Evolutionary conservation across 768 basidiomycete species (phyloP), one percentile per base, ranked within the genome.

Genomic region (Mycena alexandri): DNA sequence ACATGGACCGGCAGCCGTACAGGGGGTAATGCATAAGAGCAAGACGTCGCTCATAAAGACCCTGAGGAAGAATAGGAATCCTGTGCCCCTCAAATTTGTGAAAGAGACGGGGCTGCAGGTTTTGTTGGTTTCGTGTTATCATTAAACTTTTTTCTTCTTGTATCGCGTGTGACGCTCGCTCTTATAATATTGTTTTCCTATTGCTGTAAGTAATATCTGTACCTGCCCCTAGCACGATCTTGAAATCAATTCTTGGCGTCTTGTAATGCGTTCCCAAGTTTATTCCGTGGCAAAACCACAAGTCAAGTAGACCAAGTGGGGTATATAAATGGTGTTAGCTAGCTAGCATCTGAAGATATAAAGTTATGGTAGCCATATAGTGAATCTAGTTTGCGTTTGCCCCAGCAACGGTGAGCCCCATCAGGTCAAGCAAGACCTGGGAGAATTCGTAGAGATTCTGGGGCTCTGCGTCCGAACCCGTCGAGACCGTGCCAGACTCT

Each of bases 51-150:
- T 94, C 58, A 85, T 90, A 61, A 88, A 84, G 73, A 86, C 88
- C 67, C 84, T 93, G n/a, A 78, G 76, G 68, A 82, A 79, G 76
- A 84, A 82, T 72, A 81, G 79, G 50, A 77, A 86, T 33, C 75
- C 70, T 17, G 84, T 83, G 1, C 80, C 89, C 0, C 74, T 86
- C 43, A 77, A 82, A 61, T 86, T 85, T 85, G 90, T 91, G 34
- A 93, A 93, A 81, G 76, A 86, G 63, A 83, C 83, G 13, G 91
- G 91, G 1, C 75, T 89, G 51, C 82, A 86, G 62, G 90, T 89
- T n/a, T 79, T 93, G 14, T 79, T 93, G 53, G 86, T 93, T 42
- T 78, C 81, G 33, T 85, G 82, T 72, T 81, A 80, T 36, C 43
- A 46, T 44, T 54, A 22, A 50, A 29, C 10, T 42, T 16, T 44